These are phyloP conservation scores for Termitomyces sp. DNA, from an alignment of 768 basidiomycete species.

Conservation along the genomic window DNA sequence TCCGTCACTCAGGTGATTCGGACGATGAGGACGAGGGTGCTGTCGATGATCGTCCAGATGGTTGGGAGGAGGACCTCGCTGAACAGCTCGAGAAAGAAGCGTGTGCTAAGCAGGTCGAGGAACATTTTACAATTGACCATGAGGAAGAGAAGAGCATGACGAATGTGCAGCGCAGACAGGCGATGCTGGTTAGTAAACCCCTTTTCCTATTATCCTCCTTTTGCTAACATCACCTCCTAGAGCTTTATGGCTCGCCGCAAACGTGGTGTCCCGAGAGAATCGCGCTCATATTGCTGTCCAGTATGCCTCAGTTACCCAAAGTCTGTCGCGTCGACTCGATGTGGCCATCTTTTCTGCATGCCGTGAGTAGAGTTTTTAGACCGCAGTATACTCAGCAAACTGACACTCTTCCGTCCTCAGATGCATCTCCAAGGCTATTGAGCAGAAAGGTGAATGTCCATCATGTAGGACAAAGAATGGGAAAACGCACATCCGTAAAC, in stretches of 20 bases:
- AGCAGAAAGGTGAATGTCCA: constrained; percentile 6
- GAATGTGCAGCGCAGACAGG: constrained; percentile 3
- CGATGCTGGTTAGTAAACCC: constrained; percentile 7
- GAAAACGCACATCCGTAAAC: constrained; percentile 3
- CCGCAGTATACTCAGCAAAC: too few relatives aligned
- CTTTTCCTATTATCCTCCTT: neutral
- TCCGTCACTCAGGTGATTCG: constrained; percentile 7
- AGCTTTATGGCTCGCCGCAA: constrained; percentile 9
- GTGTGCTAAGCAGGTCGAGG: neutral
- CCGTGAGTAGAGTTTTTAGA: constrained; percentile 2
- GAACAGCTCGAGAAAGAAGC: neutral
- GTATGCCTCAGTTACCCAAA: constrained; percentile 2
- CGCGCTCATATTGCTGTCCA: constrained; percentile 6
- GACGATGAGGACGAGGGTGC: constrained; percentile 2
- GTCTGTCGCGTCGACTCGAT: constrained; percentile 1
- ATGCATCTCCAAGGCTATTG: constrained; percentile 9
- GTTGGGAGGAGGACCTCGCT: constrained; percentile 10
- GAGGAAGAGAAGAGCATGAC: neutral
- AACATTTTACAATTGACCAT: neutral
- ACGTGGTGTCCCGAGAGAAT: neutral
- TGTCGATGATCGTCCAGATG: neutral
- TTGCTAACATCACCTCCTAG: neutral
- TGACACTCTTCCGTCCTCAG: neutral
- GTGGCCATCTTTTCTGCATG: constrained; percentile 10
- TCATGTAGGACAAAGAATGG: constrained; percentile 3